Evolutionary conservation across 176 grass and related monocot species (phyloP).

Genomic region (Oropetium thomaeum): DNA sequence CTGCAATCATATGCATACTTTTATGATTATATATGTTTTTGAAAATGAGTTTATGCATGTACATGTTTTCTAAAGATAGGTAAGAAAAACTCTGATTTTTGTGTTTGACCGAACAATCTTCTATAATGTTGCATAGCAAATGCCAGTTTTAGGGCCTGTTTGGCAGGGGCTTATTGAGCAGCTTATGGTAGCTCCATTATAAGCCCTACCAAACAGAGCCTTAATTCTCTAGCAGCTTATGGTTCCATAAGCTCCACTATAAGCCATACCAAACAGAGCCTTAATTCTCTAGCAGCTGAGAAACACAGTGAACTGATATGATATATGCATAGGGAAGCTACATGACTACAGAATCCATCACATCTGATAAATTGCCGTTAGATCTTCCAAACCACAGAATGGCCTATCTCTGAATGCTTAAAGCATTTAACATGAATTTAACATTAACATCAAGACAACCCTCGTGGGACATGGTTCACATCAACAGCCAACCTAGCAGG

Average conservation of each 20-base stretch:
- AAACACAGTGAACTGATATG: neutral
- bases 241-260: no score
- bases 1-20: neutral
- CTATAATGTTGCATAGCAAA: neutral
- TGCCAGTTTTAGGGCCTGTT: neutral
- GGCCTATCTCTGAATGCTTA: constrained; percentile 12
- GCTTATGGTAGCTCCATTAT: no score
- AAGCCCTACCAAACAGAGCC: no score
- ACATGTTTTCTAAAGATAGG: neutral
- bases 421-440: constrained; percentile 27
- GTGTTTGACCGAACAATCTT: neutral
- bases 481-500: constrained; percentile 11
- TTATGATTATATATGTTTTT: constrained; percentile 3
- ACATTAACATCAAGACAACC: neutral
- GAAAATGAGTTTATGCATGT: neutral
- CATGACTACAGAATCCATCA: neutral
- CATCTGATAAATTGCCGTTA: constrained; percentile 31
- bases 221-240: no score
- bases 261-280: neutral
- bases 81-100: neutral
- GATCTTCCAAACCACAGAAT: constrained; percentile 22
- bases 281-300: neutral
- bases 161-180: no score
- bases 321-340: neutral
- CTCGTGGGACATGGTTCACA: constrained; percentile 5